Base-by-base conservation (phyloP, 2,329 filamentous ascomycete species). In the Neopestalotiopsis rosae region DNA sequence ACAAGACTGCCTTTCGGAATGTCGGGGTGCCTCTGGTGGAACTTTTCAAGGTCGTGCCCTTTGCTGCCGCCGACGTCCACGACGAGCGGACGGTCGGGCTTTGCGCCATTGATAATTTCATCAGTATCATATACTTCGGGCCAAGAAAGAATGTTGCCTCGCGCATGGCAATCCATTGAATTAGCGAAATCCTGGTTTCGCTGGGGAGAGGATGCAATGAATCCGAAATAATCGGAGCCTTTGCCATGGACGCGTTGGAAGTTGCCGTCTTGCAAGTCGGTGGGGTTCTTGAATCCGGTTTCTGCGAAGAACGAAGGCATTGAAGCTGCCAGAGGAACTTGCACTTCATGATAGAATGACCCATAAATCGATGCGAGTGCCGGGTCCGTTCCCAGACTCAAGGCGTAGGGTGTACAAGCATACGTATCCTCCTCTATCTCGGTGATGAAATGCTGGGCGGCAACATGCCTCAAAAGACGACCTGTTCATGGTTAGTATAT, bases 1-100 rank as follows among this genome's bases (percentile, higher is more conserved):
- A 81, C 69, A 4, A 83, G 74, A 9, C 77, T 76, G 0, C 75
- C 74, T 3, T 57, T 59, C 0, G 24, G 30, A 3, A 38, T n/a
- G 24, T 34, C 61, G 20, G 68, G 24, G 56, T 67, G 68, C 12
- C 28, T 34, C 32, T 2, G 20, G 34, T 20, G 65, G 40, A 69
- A 69, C 24, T 63, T 45, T 10, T 59, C 59, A 12, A 69, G 28
- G 17, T 69, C 68, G 57, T 69, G 65, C 4, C 68, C 68, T 30
- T 49, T 62, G 45, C 66, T 65, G 30, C 28, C 68, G 42, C 68
- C 68, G 13, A 69, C 65, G 64, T 38, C 73, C 67, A 40, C 68
- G 40, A 14, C 70, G 52, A 17, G 42, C 59, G 56, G 63, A 13
- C 73, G 52, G 10, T 72, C 70, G 17, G 67, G 66, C 32, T 72